These are phyloP conservation scores for Trichoderma sp. DNA, from an alignment of 2,329 filamentous ascomycete genomes.

Conservation along the genomic window DNA sequence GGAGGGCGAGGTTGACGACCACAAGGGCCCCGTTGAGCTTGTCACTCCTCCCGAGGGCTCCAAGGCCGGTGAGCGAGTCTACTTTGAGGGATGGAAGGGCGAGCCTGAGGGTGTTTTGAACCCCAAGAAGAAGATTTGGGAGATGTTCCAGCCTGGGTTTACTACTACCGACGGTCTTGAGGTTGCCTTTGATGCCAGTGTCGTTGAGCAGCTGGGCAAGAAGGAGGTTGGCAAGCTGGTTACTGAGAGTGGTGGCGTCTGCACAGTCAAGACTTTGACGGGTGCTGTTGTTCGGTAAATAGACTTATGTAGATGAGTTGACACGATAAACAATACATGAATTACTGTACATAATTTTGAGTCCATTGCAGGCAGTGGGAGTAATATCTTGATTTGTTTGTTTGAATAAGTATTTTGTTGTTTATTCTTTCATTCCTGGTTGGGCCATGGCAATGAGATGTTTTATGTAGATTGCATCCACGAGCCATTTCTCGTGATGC, in stretches of 20 bases:
- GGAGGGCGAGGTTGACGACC: slow-evolving; percentile 81
- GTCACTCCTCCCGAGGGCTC: slow-evolving; percentile 78
- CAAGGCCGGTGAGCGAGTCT: slow-evolving; percentile 82
- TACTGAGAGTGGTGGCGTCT: slow-evolving; percentile 75
- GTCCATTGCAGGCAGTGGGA: not conserved
- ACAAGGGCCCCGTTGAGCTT: slow-evolving; percentile 89
- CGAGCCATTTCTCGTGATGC: not conserved
- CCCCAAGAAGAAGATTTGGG: slow-evolving; percentile 99
- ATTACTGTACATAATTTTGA: not conserved
- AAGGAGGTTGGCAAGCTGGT: slow-evolving; percentile 69
- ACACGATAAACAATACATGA: not conserved
- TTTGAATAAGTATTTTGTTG: not conserved
- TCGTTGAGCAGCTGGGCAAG: slow-evolving; percentile 74
- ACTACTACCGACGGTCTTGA: slow-evolving; percentile 80
- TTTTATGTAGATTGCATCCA: not conserved
- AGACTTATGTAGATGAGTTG: not conserved
- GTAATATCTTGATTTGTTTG: not conserved
- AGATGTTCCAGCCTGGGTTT: slow-evolving; percentile 94
- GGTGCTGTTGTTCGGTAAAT: slow-evolving; percentile 78
- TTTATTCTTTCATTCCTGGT: not conserved
- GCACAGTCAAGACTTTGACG: slow-evolving; percentile 79
- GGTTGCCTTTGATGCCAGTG: slow-evolving; percentile 81
- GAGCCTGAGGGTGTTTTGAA: slow-evolving; percentile 92
- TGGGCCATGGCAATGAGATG: not conserved
- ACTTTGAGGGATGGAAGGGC: slow-evolving; percentile 91